Evolutionary conservation across 2,329 filamentous ascomycete species (phyloP), one percentile per base, ranked within the genome.

Genomic region (Colletotrichum spaethianum): DNA sequence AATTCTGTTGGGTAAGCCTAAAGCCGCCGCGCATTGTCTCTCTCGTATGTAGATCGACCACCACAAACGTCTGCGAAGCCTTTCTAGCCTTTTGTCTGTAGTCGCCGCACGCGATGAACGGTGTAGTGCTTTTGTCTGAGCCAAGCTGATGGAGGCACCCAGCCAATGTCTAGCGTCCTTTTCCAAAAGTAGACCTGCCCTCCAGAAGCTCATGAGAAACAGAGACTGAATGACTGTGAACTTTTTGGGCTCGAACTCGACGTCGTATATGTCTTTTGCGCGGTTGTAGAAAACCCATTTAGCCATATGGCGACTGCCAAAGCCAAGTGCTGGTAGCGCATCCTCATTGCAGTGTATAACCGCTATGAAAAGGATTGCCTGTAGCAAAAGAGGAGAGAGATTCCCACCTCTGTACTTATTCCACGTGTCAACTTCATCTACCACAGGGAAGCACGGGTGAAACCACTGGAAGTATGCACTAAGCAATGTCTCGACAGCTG

Each of bases 181-280:
- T 12, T 86, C 84, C 61, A 86, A 82, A 0, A 81, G 79, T 0
- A 87, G 85, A 0, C 84, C 84, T 16, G 84, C 86, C 18, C 87
- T 80, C 87, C 87, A 89, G 73, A 88, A 89, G 74, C 87, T 88
- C 80, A 89, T 82, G 40, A 89, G 76, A 73, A 89, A 88, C 3
- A 89, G 75, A 0, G 85, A 82, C 75, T 88, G 86, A 0, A 88
- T 81, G 9, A 87, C 82, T 0, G 81, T 83, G 0, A 87, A 79
- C 55, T 85, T 86, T 44, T 88, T 84, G 20, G 82, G 83, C 74
- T 89, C 87, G 75, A 82, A 86, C 28, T 87, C 87, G 0, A 86
- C 85, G 72, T 89, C 86, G 65, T 87, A 89, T 0, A 89, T 83
- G 16, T 86, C 81, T 64, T 87, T 85, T 0, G 86, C 86, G 2